These are phyloP conservation scores for Penicillium odoratum DNA, from an alignment of 495 filamentous ascomycete species.

Conservation along the genomic window DNA sequence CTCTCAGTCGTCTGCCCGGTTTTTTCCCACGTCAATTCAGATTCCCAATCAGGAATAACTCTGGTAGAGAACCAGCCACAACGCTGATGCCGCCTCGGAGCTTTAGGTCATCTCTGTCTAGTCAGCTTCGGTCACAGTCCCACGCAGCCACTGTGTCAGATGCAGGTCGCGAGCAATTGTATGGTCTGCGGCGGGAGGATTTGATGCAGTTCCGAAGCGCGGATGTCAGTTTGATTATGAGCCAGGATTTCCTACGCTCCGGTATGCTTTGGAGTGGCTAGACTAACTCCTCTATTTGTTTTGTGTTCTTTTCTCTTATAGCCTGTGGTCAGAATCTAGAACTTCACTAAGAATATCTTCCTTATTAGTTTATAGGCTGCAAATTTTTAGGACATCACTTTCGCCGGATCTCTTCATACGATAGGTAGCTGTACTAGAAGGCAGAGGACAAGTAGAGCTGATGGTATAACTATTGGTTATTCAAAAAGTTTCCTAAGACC, in stretches of 20 bases:
- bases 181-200: conserved; percentile 40
- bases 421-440: too few relatives aligned
- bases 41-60: not conserved
- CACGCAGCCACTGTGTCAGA: conserved; percentile 31
- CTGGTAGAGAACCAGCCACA: conserved; percentile 18
- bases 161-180: conserved; percentile 36
- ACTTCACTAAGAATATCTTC: too few relatives aligned
- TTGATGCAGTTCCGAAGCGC: conserved; percentile 42
- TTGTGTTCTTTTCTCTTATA: too few relatives aligned
- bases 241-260: conserved; percentile 41
- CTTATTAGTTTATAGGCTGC: too few relatives aligned
- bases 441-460: too few relatives aligned
- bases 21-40: conserved; percentile 37
- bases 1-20: conserved; percentile 35
- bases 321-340: too few relatives aligned
- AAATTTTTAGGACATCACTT: too few relatives aligned
- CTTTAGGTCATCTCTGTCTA: conserved; percentile 14
- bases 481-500: too few relatives aligned
- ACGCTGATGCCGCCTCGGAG: conserved; percentile 15
- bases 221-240: conserved; percentile 43
- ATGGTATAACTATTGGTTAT: too few relatives aligned
- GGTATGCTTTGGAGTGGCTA: conserved; percentile 20
- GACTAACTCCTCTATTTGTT: too few relatives aligned
- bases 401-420: too few relatives aligned
- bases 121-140: conserved; percentile 24